These are phyloP conservation scores for Deuterostichococcus epilithicus DNA, from an alignment of 139 green algal species.

Conservation along the genomic window DNA sequence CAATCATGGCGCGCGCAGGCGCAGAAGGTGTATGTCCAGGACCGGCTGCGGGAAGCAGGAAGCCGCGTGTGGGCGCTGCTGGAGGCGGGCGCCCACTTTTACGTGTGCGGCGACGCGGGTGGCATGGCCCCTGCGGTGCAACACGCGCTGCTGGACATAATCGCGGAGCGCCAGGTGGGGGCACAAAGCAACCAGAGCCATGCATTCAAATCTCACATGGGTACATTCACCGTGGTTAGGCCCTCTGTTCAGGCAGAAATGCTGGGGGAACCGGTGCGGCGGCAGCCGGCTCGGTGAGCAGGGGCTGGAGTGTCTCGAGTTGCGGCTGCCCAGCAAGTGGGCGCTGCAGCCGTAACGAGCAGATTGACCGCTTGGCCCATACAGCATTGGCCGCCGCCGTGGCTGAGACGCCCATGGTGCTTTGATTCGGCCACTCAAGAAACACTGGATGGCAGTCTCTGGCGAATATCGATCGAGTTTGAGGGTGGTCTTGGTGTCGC, in stretches of 20 bases:
- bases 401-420: too few relatives aligned
- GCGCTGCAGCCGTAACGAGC: too few relatives aligned
- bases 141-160: conserved; percentile 45
- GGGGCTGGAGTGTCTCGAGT: too few relatives aligned
- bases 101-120: conserved; percentile 84
- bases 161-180: conserved; percentile 9
- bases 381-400: too few relatives aligned
- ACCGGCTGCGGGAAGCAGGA: conserved; percentile 64
- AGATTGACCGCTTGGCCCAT: too few relatives aligned
- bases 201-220: not conserved
- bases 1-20: conserved; percentile 19
- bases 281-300: not conserved
- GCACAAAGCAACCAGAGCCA: not conserved
- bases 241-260: not conserved
- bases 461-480: too few relatives aligned
- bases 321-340: too few relatives aligned
- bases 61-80: conserved; percentile 72
- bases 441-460: too few relatives aligned
- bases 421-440: too few relatives aligned
- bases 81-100: conserved; percentile 71
- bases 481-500: not conserved
- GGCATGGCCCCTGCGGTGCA: conserved; percentile 73
- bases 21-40: conserved; percentile 92
- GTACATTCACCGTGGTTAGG: not conserved
- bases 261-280: not conserved